A percentile compares a stretch with the other conserved stretches of the same genome.
Evolutionary conservation across 2,329 filamentous ascomycete species (phyloP).

Genomic region (Graphilbum sp.): DNA sequence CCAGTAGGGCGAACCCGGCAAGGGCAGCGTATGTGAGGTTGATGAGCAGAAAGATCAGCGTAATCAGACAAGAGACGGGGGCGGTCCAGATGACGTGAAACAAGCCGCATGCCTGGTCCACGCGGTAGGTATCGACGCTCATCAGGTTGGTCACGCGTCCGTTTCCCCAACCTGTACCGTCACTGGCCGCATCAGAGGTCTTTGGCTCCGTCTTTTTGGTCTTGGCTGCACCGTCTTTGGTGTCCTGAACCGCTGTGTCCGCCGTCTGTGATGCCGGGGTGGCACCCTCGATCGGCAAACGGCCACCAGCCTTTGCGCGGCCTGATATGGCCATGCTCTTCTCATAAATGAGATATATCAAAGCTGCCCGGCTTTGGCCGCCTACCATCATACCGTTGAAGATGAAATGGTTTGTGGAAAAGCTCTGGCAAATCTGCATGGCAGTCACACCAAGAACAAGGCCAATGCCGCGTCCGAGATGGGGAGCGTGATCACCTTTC

Average conservation of each 20-base stretch:
- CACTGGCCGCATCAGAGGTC: conserved; percentile 30
- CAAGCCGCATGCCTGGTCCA: conserved; percentile 75
- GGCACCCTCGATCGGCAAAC: too few species aligned
- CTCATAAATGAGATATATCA: conserved; percentile 80
- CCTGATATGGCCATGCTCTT: conserved; percentile 84
- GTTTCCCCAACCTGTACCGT: conserved; percentile 78
- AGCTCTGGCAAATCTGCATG: conserved; percentile 72
- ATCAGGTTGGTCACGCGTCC: conserved; percentile 85
- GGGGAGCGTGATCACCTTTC: conserved; percentile 36
- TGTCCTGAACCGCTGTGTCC: conserved; percentile 23
- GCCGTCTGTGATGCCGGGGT: too few species aligned
- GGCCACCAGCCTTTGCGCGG: conserved; percentile 69
- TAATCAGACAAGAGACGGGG: conserved; percentile 62
- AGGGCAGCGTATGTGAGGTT: conserved; percentile 85
- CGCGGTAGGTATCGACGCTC: conserved; percentile 86
- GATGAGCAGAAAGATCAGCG: conserved; percentile 62
- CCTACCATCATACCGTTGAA: conserved; percentile 87
- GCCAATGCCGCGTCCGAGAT: conserved; percentile 62
- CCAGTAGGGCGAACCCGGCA: conserved; percentile 68
- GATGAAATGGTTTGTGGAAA: conserved; percentile 79
- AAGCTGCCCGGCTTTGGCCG: conserved; percentile 61
- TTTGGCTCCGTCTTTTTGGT: conserved; percentile 21
- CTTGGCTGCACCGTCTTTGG: too few species aligned
- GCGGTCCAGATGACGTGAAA: conserved; percentile 88
- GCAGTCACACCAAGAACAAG: conserved; percentile 67